These are phyloP conservation scores for Exidia glandulosa DNA, from an alignment of 768 basidiomycete genomes.

Conservation along the genomic window DNA sequence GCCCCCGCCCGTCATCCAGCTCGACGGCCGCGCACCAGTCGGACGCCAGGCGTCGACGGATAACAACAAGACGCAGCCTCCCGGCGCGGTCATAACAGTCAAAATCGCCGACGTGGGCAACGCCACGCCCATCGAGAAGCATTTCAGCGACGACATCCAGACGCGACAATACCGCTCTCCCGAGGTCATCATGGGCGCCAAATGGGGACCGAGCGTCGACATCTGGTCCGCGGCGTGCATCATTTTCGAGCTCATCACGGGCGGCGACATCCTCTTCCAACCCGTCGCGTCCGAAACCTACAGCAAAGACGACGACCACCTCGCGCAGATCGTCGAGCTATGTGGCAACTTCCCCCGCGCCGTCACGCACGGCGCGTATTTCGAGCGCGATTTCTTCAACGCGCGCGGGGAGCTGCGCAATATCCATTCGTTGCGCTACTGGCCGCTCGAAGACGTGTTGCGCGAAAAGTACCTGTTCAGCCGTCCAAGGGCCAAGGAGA, in stretches of 20 bases:
- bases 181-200: slow-evolving; percentile 84
- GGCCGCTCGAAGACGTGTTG: slow-evolving; percentile 1
- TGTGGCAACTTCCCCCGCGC: slow-evolving; percentile 66
- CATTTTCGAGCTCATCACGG: slow-evolving; percentile 83
- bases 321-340: slow-evolving; percentile 90
- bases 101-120: slow-evolving; percentile 95
- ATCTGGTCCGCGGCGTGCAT: slow-evolving; percentile 90
- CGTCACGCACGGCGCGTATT: slow-evolving; percentile 75
- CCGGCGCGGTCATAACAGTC: slow-evolving; percentile 47
- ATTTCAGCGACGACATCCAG: slow-evolving; percentile 92
- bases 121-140: slow-evolving; percentile 80
- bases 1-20: background rate
- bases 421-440: background rate
- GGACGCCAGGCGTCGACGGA: background rate
- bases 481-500: background rate
- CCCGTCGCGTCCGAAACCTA: slow-evolving; percentile 72
- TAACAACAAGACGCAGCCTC: background rate
- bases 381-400: slow-evolving; percentile 78
- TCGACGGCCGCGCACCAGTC: background rate
- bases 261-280: slow-evolving; percentile 88
- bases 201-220: slow-evolving; percentile 81
- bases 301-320: slow-evolving; percentile 89
- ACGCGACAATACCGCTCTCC: slow-evolving; percentile 92
- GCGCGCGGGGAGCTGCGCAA: slow-evolving; percentile 38
- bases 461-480: background rate